Conservation (phyloP, 305 asterid species). For the Galium porrigens region DNA sequence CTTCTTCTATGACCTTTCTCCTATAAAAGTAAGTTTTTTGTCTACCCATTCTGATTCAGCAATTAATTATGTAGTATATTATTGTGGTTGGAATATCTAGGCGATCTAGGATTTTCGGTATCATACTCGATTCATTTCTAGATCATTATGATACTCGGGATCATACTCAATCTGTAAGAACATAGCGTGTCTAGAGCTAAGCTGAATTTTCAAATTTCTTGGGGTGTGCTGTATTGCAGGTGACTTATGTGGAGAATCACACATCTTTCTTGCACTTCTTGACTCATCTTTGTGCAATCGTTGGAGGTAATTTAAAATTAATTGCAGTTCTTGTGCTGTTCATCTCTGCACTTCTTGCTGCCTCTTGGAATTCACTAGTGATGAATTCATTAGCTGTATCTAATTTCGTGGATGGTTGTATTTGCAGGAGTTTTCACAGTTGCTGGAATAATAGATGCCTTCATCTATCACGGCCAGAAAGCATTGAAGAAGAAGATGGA, state of each 20-base stretch:
- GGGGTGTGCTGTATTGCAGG: conserved; percentile 31
- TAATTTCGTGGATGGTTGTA: neutral
- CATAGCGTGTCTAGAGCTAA: neutral
- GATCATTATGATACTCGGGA: neutral
- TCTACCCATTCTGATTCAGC: neutral
- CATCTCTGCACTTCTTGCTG: neutral
- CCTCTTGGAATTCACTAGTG: neutral
- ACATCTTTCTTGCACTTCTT: conserved; percentile 73
- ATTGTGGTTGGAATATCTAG: neutral
- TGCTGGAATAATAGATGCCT: conserved; percentile 58
- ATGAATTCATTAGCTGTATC: neutral
- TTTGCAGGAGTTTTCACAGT: conserved; percentile 53
- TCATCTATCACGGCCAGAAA: conserved; percentile 51
- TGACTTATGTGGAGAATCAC: conserved; percentile 69
- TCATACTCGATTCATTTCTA: neutral
- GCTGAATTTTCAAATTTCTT: neutral
- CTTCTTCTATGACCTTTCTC: conserved; percentile 90
- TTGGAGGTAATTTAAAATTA: conserved; percentile 51
- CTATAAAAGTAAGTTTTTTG: conserved; percentile 47
- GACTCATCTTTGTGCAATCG: conserved; percentile 81
- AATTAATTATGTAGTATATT: neutral
- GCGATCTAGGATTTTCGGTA: neutral
- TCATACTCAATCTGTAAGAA: neutral
- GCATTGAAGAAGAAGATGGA: conserved; percentile 57
- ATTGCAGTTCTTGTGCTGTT: neutral